Conservation (phyloP, 495 filamentous ascomycete genomes). For the Neurospora sp. region DNA sequence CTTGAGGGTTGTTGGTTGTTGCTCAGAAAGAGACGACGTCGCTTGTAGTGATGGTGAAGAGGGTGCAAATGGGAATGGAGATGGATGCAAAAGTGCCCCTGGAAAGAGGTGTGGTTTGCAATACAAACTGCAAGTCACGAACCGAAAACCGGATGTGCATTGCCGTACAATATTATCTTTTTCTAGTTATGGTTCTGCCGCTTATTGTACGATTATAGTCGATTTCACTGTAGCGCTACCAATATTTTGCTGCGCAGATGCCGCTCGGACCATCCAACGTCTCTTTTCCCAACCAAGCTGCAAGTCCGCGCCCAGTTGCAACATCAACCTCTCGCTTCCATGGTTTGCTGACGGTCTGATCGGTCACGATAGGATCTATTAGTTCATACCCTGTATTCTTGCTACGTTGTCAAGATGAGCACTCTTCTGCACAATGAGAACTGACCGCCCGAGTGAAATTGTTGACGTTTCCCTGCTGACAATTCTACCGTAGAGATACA, state of each 20-base stretch:
- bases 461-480: background rate
- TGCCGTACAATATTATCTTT: background rate
- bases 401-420: background rate
- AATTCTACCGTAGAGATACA: background rate
- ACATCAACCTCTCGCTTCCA: background rate
- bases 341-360: background rate
- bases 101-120: background rate
- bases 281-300: background rate
- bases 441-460: background rate
- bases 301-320: background rate
- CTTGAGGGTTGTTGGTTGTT: background rate
- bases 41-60: background rate
- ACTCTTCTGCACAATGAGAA: background rate
- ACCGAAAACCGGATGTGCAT: background rate
- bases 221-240: too few relatives aligned
- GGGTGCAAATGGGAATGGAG: background rate
- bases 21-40: background rate
- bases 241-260: too few relatives aligned
- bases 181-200: background rate
- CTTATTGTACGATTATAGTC: background rate
- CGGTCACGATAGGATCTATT: background rate
- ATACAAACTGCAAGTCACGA: background rate
- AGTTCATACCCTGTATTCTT: background rate
- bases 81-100: background rate
- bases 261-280: background rate